Evolutionary conservation across 1,139 yeast genomes (phyloP).

Genomic region (Tardiomyces depauwii): DNA sequence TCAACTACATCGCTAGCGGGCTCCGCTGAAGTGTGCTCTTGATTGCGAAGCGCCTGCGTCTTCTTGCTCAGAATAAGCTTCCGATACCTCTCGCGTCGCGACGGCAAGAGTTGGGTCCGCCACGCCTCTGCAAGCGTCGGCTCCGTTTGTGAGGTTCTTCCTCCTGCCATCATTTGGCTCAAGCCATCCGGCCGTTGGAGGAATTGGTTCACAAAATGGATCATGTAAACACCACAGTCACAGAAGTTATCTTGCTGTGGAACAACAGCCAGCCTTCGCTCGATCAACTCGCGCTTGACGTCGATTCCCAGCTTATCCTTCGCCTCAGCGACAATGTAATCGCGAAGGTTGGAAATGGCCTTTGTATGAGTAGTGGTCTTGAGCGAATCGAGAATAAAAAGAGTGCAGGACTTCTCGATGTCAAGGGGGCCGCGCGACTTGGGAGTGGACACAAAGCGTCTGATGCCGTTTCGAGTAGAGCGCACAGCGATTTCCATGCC

Average conservation of each 20-base stretch:
- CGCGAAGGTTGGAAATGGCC: slow-evolving; percentile 44
- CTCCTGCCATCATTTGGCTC: neutral
- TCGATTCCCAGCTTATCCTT: slow-evolving; percentile 45
- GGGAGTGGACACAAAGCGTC: too few relatives aligned
- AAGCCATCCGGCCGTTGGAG: slow-evolving; percentile 41
- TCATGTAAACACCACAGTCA: slow-evolving; percentile 92
- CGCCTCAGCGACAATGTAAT: slow-evolving; percentile 61
- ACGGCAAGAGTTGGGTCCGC: neutral
- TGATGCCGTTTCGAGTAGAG: too few relatives aligned
- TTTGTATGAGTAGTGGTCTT: slow-evolving; percentile 33
- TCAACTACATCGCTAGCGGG: neutral
- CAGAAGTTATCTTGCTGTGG: slow-evolving; percentile 84
- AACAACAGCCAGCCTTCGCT: slow-evolving; percentile 42
- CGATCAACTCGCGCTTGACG: slow-evolving; percentile 34
- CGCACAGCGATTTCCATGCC: too few relatives aligned
- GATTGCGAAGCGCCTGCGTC: neutral
- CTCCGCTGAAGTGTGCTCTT: neutral
- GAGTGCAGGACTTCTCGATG: neutral
- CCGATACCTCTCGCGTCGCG: neutral
- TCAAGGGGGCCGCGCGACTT: neutral
- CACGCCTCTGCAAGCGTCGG: neutral
- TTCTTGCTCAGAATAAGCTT: neutral
- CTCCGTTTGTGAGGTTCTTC: neutral
- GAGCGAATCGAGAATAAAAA: slow-evolving; percentile 73
- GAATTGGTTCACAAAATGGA: slow-evolving; percentile 64